phyloP scores from a whole-genome alignment of 208 protist species.

The Trypanosoma avium region DNA sequence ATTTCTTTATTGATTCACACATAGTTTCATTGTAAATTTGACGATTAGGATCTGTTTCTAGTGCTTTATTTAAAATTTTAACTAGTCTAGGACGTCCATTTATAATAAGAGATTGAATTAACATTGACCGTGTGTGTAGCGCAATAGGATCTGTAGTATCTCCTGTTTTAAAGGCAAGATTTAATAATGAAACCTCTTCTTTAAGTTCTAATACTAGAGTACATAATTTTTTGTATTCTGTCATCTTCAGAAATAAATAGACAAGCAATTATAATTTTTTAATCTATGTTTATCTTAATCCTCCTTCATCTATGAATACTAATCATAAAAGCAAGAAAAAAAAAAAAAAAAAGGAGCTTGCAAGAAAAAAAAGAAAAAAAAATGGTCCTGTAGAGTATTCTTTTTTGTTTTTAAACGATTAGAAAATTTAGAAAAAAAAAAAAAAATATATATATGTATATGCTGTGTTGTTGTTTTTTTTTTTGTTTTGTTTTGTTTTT shows the following conservation, averaged over 20 bases:
- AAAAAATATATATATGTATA: neutral
- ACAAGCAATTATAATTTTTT: neutral
- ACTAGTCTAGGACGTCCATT: slow-evolving; percentile 45
- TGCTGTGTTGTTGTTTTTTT: too few relatives aligned
- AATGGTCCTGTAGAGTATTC: too few relatives aligned
- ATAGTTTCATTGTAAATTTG: slow-evolving; percentile 92
- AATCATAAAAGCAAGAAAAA: neutral
- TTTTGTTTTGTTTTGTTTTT: too few relatives aligned
- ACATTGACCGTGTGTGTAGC: slow-evolving; percentile 21
- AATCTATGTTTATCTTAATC: neutral
- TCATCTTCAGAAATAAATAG: slow-evolving; percentile 32
- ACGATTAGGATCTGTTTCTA: slow-evolving; percentile 73
- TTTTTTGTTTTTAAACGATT: too few relatives aligned
- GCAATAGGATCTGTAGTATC: slow-evolving; percentile 7
- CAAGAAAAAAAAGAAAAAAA: too few relatives aligned
- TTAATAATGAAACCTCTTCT: slow-evolving; percentile 25
- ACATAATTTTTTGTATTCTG: slow-evolving; percentile 70
- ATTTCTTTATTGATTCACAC: slow-evolving; percentile 77
- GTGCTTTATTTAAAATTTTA: slow-evolving; percentile 68
- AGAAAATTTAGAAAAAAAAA: neutral
- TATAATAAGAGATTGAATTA: slow-evolving; percentile 27
- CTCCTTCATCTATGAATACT: neutral
- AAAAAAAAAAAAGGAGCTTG: too few relatives aligned
- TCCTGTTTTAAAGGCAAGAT: slow-evolving; percentile 14
- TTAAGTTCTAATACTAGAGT: slow-evolving; percentile 35